Percentiles rank a stretch among this genome's conserved stretches.
Evolutionary conservation across 805 yeast species (phyloP).

Genomic region (Kluyveromyces aestuarii): DNA sequence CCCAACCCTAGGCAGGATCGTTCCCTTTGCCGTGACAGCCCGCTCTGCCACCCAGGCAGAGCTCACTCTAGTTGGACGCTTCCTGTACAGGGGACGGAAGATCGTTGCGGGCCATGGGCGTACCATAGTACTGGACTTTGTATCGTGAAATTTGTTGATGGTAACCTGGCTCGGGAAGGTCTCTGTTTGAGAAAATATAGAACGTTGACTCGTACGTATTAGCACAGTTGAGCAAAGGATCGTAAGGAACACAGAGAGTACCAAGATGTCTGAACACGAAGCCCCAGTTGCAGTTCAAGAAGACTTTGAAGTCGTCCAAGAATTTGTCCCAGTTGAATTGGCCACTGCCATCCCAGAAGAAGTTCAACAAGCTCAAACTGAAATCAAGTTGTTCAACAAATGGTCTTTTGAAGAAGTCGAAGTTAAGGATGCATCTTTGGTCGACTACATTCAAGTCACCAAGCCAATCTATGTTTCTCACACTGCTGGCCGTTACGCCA

Average conservation of each 20-base stretch:
- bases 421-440: conserved; percentile 94
- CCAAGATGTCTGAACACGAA: conserved; percentile 79
- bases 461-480: conserved; percentile 96
- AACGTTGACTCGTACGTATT: not conserved
- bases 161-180: not conserved
- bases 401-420: conserved; percentile 98
- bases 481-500: conserved; percentile 99
- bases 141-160: not conserved
- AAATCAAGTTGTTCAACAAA: conserved; percentile 98
- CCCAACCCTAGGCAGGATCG: too few relatives aligned
- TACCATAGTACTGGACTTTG: not conserved
- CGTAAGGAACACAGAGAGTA: conserved; percentile 7
- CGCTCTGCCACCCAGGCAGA: not conserved
- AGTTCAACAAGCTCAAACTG: conserved; percentile 90
- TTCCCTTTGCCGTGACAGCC: too few relatives aligned
- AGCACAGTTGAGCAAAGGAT: conserved; percentile 1
- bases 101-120: not conserved
- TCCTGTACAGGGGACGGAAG: not conserved
- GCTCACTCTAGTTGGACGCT: not conserved
- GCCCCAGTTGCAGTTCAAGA: conserved; percentile 51
- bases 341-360: conserved; percentile 97
- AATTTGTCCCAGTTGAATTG: conserved; percentile 61
- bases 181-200: not conserved
- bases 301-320: conserved; percentile 65
- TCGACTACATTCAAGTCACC: conserved; percentile 97